phyloP scores from a whole-genome alignment of 176 grass and related monocot genomes.

The Avena insularis region DNA sequence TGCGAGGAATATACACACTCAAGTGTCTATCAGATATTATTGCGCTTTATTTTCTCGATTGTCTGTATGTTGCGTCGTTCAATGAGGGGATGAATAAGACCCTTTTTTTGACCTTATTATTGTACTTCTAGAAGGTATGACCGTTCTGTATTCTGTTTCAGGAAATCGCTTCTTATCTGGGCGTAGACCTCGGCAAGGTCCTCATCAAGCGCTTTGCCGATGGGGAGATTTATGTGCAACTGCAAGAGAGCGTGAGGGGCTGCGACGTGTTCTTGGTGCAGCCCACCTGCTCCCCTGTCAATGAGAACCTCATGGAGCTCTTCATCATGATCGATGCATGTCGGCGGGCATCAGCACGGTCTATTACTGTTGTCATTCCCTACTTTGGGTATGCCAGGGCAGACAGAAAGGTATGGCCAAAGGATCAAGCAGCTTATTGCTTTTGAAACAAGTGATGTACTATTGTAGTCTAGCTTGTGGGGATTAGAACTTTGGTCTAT shows the following conservation, averaged over 20 bases:
- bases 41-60: neutral
- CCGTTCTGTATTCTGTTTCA: conserved; percentile 18
- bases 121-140: neutral
- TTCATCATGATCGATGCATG: conserved; percentile 97
- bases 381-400: conserved; percentile 99
- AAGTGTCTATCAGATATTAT: neutral
- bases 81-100: neutral
- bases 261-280: conserved; percentile 97
- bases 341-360: conserved; percentile 79
- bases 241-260: conserved; percentile 92
- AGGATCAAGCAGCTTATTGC: conserved; percentile 2
- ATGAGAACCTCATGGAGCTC: conserved; percentile 97
- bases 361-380: conserved; percentile 91
- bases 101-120: neutral
- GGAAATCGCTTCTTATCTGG: conserved; percentile 93
- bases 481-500: neutral
- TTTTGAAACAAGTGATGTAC: neutral
- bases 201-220: conserved; percentile 91
- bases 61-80: conserved; percentile 7
- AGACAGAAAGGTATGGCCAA: conserved; percentile 78
- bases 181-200: conserved; percentile 80
- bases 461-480: neutral
- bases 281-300: conserved; percentile 86
- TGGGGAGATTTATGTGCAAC: conserved; percentile 90
- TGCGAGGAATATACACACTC: neutral